Evolutionary conservation across 2,329 filamentous ascomycete genomes (phyloP).

Genomic region (Apiospora malaysiana): DNA sequence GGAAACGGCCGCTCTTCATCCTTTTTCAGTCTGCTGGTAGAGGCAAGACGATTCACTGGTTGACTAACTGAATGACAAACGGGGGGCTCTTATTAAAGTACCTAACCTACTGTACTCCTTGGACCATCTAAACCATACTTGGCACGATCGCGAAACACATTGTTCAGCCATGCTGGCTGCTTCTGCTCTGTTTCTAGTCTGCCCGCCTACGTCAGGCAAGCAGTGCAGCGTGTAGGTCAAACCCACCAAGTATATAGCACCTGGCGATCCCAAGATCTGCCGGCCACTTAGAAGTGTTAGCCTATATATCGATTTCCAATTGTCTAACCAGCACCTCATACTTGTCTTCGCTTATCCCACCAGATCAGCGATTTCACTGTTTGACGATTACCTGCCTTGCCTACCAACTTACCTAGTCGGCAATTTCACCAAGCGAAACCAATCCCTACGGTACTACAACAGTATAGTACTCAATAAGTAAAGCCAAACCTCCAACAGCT

Average conservation of each 20-base stretch:
- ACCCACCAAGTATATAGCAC: slow-evolving; percentile 15
- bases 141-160: neutral
- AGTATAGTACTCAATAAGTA: neutral
- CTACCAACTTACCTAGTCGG: no score
- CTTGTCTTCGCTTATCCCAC: neutral
- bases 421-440: neutral
- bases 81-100: neutral
- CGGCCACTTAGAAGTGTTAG: neutral
- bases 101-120: neutral
- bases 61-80: neutral
- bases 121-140: neutral
- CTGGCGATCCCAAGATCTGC: slow-evolving; percentile 17
- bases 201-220: slow-evolving; percentile 14
- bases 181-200: neutral
- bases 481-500: neutral
- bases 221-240: neutral
- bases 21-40: neutral
- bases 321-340: neutral
- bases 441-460: neutral
- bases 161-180: slow-evolving; percentile 2
- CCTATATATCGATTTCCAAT: slow-evolving; percentile 1
- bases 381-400: neutral
- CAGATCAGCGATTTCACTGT: neutral
- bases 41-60: neutral
- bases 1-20: neutral